Evolutionary conservation across 257 asterid species (phyloP), one percentile per base, ranked within the genome.

Genomic region (Apocynum venetum): DNA sequence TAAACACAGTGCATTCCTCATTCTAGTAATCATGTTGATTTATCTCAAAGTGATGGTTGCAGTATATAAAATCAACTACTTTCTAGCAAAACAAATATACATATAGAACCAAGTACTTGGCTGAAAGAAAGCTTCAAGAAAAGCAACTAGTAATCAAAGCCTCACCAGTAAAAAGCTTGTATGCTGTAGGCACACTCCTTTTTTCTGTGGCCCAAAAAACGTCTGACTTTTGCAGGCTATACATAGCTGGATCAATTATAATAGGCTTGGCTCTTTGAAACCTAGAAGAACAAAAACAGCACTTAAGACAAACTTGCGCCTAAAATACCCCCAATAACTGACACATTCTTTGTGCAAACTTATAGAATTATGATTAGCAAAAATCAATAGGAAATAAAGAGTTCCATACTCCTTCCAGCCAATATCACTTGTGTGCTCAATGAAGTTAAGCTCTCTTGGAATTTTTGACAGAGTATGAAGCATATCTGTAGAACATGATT

Each of bases 391-490:
- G 72, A 76, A 19, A 36, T 82, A 76, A 77, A 35, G 43, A 40
- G 71, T 35, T 61, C 72, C 96, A 74, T 86, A 92, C 97, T 90
- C 93, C 71, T 90, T 89, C 94, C 93, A 92, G 71, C 93, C 93
- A 80, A 90, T 86, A 76, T 87, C 88, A 71, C 96, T 89, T 6
- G 97, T 89, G 71, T 91, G 96, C 86, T 91, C 97, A 57, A 91
- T 86, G 60, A 92, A 92, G 82, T 92, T 92, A 53, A 92, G 84
- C 46, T 92, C 92, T 81, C 92, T 86, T 31, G 96, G 90, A 79
- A 92, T 76, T 13, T 76, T 79, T 60, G 96, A 90, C 25, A 89
- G 80, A 52, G 96, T 73, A 75, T 90, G 96, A 46, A 90, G 91
- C 87, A 92, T 72, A 74, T 90, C 91, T 92, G 90, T 64, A 47